Evolutionary conservation across 2,329 filamentous ascomycete species (phyloP).

Genomic region (Colletotrichum chrysophilum): DNA sequence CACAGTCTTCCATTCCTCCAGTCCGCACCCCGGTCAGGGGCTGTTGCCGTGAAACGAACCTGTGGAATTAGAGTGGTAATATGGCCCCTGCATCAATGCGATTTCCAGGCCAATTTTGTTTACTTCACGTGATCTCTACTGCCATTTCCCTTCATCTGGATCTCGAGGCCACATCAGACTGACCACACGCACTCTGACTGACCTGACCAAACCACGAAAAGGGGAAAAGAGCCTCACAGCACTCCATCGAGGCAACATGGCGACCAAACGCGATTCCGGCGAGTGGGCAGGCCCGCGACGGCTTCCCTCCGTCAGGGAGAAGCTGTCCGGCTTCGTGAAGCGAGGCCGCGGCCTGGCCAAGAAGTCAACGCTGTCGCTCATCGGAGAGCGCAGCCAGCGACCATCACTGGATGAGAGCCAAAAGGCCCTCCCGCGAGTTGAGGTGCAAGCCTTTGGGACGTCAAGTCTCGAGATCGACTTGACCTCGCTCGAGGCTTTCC

Average conservation of each 20-base stretch:
- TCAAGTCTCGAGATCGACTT: conserved; percentile 15
- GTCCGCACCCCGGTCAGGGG: not conserved
- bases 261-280: conserved; percentile 9
- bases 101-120: conserved; percentile 20
- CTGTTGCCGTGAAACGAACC: conserved; percentile 1
- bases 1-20: not conserved
- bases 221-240: not conserved
- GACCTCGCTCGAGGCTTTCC: conserved; percentile 11
- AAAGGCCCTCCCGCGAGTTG: not conserved
- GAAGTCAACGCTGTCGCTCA: conserved; percentile 10
- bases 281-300: conserved; percentile 3
- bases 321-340: conserved; percentile 4
- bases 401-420: not conserved
- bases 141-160: not conserved
- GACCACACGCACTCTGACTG: not conserved
- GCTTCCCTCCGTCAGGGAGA: conserved; percentile 12
- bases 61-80: not conserved
- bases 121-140: conserved; percentile 14
- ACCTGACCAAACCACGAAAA: not conserved
- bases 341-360: conserved; percentile 9
- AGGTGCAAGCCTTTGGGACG: conserved; percentile 12
- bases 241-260: not conserved
- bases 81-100: conserved; percentile 18
- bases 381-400: not conserved
- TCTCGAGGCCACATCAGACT: not conserved